Base-by-base conservation (phyloP, 2,329 filamentous ascomycete species). In the Pleomassaria siparia region DNA sequence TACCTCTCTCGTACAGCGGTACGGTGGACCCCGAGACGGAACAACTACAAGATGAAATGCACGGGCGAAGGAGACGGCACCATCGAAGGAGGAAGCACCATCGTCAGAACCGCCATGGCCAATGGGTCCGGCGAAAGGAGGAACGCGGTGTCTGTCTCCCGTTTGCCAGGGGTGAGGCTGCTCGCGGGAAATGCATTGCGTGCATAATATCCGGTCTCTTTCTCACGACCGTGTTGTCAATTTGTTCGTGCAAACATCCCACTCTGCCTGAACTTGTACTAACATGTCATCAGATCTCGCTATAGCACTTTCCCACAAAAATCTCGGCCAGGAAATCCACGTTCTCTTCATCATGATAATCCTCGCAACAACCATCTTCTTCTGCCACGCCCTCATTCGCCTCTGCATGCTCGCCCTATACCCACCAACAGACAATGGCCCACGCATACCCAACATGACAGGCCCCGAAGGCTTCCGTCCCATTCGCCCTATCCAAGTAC, bases 271-370 rank as follows among this genome's bases (percentile, higher is more conserved):
- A 30, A 24, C 30, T 4, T 25, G 24, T 40, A 47, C 46, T 43
- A 49, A 39, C 29, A 51, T 33, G 25, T 43, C n/a, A n/a, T 15
- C 44, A 94, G 89, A 94, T 66, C 80, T 95, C 54, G 82, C 82
- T 4, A 80, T 95, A 36, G 81, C 84, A 16, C 76, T 91, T 36
- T 85, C 86, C 2, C 78, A 82, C 51, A 81, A 80, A 32, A 77
- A 83, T 50, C 75, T 81, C 42, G 81, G 81, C 33, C 82, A 82
- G 66, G 87, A 90, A 69, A 86, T 95, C 62, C 88, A 90, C 60
- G 82, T 95, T 49, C 76, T 95, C 44, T 79, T 95, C 50, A 85
- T 95, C 47, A 78, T 96, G 44, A 78, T 91, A 54, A 85, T 95
- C 47, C 73, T 95, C 43, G 75, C 86, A 43, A 80, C 86, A 26